A percentile compares a stretch with the other conserved stretches of the same genome.
These are phyloP conservation scores for Metarhizium humberi DNA, from an alignment of 2,329 filamentous ascomycete genomes.

Conservation along the genomic window DNA sequence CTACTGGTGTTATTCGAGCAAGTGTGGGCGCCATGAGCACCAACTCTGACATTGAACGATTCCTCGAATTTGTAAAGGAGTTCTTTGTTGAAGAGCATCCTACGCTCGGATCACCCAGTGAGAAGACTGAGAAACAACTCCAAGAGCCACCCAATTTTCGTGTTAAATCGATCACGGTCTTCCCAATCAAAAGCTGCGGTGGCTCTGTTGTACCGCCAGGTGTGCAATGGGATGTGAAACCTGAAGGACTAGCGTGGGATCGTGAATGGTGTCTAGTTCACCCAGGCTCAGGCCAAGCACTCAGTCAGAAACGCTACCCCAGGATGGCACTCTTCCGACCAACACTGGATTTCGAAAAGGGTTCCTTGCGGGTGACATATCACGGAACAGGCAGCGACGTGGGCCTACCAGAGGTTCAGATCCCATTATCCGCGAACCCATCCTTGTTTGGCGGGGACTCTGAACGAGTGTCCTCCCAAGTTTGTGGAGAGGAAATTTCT, in stretches of 20 bases:
- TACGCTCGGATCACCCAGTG: background rate
- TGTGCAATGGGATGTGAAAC: slow-evolving; percentile 63
- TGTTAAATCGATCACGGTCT: slow-evolving; percentile 63
- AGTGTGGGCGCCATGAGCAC: slow-evolving; percentile 91
- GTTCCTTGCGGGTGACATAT: slow-evolving; percentile 54
- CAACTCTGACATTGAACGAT: slow-evolving; percentile 58
- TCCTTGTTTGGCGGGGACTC: slow-evolving; percentile 36
- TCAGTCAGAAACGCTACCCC: slow-evolving; percentile 84
- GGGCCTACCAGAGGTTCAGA: slow-evolving; percentile 24
- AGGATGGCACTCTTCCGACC: slow-evolving; percentile 80
- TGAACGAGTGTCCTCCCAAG: slow-evolving; percentile 47
- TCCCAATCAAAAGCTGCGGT: slow-evolving; percentile 90
- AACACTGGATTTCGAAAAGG: slow-evolving; percentile 57
- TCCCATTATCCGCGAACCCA: slow-evolving; percentile 63
- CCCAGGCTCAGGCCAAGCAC: slow-evolving; percentile 68
- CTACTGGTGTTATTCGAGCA: slow-evolving; percentile 76
- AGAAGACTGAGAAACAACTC: background rate
- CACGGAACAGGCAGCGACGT: slow-evolving; percentile 19
- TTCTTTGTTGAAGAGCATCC: slow-evolving; percentile 40
- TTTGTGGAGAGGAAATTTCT: slow-evolving; percentile 74
- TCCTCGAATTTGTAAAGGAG: slow-evolving; percentile 63
- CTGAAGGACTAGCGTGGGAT: slow-evolving; percentile 87
- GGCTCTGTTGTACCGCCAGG: slow-evolving; percentile 61
- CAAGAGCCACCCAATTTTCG: slow-evolving; percentile 8
- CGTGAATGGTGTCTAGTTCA: slow-evolving; percentile 94